A percentile compares a stretch with the other conserved stretches of the same genome.
phyloP scores from a whole-genome alignment of 2,329 filamentous ascomycete genomes.

The Penicillium sp. region DNA sequence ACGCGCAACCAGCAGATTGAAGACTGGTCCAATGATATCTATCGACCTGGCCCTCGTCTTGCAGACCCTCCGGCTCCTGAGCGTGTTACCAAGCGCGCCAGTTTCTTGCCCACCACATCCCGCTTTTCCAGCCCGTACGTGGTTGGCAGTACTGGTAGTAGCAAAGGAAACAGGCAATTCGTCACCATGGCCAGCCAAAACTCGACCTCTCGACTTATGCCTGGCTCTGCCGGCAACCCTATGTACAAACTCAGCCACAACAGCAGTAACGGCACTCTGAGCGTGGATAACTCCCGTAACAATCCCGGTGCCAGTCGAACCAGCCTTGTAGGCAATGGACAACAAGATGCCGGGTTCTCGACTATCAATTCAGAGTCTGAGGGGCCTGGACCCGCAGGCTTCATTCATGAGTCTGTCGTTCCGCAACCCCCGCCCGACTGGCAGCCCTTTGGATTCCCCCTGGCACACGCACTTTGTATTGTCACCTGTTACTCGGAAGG shows the following conservation, averaged over 20 bases:
- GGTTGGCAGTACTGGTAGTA: conserved; percentile 50
- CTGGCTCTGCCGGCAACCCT: conserved; percentile 56
- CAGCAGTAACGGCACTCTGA: conserved; percentile 59
- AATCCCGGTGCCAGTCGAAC: conserved; percentile 47
- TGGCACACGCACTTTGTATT: conserved; percentile 90
- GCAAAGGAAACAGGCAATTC: conserved; percentile 60
- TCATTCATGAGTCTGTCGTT: conserved; percentile 93
- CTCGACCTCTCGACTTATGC: conserved; percentile 70
- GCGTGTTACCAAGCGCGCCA: conserved; percentile 75
- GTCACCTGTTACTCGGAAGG: conserved; percentile 98
- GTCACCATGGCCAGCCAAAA: conserved; percentile 96
- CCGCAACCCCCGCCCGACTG: conserved; percentile 95
- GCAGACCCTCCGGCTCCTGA: conserved; percentile 73
- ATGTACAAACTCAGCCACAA: conserved; percentile 67
- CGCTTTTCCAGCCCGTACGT: conserved; percentile 91
- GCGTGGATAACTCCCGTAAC: conserved; percentile 45
- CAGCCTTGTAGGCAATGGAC: conserved; percentile 64
- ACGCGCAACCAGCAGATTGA: conserved; percentile 92
- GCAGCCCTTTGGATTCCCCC: conserved; percentile 93
- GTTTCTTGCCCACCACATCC: conserved; percentile 90
- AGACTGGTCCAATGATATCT: conserved; percentile 97
- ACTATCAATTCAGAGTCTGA: conserved; percentile 63
- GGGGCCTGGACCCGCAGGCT: conserved; percentile 81
- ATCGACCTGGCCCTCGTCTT: conserved; percentile 81
- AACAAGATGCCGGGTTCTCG: conserved; percentile 54